Base-by-base conservation (phyloP, 352 stramenopile species). In the Globisporangium cylindrosporum region DNA sequence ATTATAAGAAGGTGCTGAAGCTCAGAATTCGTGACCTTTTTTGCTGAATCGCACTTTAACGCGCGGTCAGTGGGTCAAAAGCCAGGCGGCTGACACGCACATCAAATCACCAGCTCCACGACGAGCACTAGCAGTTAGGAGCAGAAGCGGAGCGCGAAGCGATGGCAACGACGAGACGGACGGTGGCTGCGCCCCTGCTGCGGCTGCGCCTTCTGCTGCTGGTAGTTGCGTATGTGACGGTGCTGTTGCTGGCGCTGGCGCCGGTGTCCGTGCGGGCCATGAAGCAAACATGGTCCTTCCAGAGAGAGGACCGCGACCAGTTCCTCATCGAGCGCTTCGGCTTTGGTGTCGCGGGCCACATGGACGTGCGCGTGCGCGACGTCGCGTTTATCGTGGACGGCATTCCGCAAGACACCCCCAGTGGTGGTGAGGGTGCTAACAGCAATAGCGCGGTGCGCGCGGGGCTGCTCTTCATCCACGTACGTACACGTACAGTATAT, bases 261-360 rank as follows among this genome's bases (percentile, higher is more conserved):
- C 41, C 32, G 1, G 2, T 24, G 20, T 14, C 0, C 3, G 20
- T 24, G 32, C 3, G 8, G 15, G 65, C 57, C n/a, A 91, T 92
- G 82, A 92, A 94, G 69, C 91, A 97, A 71, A 73, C 80, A 24
- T 92, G 92, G 80, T 51, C 34, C 34, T 93, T 97, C 58, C 65
- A 72, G 22, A 56, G 73, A 24, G 92, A 98, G 63, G 76, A 86
- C 64, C 83, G 90, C 27, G 61, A 71, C 41, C 74, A 95, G 56
- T 98, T 97, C 73, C 74, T 94, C 53, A 84, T 98, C 53, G 92
- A 98, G 73, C 89, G 87, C 73, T 98, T 98, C 67, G 92, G 90
- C 46, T 97, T 98, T 51, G 74, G 81, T 8, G 70, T 74, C 5
- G 62, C 68, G 12, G 91, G 90, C 5, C 70, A 74, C 48, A 81